Percentiles rank a stretch among this genome's conserved stretches.
These are phyloP conservation scores for Epithele typhae DNA, from an alignment of 768 basidiomycete genomes.

Conservation along the genomic window DNA sequence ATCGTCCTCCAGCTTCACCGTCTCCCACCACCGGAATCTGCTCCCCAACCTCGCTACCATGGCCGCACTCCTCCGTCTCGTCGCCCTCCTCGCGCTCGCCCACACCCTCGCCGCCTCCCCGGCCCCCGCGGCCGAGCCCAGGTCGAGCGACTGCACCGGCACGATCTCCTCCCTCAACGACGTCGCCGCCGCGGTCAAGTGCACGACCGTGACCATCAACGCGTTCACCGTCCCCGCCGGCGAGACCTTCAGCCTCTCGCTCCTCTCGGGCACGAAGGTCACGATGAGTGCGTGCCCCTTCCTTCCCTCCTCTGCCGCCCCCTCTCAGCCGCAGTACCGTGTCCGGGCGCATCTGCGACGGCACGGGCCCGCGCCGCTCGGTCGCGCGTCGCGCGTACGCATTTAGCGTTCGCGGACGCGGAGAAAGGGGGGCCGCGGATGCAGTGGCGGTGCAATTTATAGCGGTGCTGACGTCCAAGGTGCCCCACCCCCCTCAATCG, in stretches of 20 bases:
- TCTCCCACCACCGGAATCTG: neutral
- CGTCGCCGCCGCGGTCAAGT: constrained; percentile 46
- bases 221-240: constrained; percentile 55
- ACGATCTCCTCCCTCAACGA: constrained; percentile 51
- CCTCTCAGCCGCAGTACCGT: too few relatives aligned
- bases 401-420: too few relatives aligned
- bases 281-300: constrained; percentile 43
- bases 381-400: too few relatives aligned
- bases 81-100: constrained; percentile 4
- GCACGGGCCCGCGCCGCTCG: too few relatives aligned
- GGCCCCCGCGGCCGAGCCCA: constrained; percentile 2
- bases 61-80: neutral
- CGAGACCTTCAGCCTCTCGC: constrained; percentile 41
- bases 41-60: constrained; percentile 2
- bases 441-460: neutral
- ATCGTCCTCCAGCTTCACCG: too few relatives aligned
- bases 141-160: constrained; percentile 36
- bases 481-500: neutral
- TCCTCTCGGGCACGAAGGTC: constrained; percentile 49
- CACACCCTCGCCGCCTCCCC: constrained; percentile 9
- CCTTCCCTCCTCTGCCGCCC: neutral
- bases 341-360: too few relatives aligned
- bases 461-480: too few relatives aligned
- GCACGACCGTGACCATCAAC: constrained; percentile 55
- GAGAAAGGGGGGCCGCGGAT: constrained; percentile 1